phyloP scores from a whole-genome alignment of 1,284 basidiomycete genomes.

The Grifola frondosa region DNA sequence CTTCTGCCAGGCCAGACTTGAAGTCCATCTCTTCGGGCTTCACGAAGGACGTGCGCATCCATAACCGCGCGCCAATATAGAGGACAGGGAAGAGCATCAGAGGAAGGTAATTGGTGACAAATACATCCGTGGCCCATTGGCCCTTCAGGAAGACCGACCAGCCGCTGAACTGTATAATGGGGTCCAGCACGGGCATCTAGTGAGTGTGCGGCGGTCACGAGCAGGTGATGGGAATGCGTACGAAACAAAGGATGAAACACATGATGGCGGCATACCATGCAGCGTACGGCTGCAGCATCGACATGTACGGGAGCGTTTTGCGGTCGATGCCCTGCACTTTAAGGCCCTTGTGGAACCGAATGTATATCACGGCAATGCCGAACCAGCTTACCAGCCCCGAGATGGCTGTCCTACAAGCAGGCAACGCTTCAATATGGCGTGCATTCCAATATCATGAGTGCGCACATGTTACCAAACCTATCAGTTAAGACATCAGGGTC shows the following conservation, averaged over 20 bases:
- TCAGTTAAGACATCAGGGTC: neutral
- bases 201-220: neutral
- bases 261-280: slow-evolving; percentile 63
- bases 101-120: slow-evolving; percentile 81
- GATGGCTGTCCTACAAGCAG: slow-evolving; percentile 44
- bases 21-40: slow-evolving; percentile 77
- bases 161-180: slow-evolving; percentile 74
- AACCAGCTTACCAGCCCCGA: slow-evolving; percentile 81
- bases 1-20: slow-evolving; percentile 63
- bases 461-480: slow-evolving; percentile 76
- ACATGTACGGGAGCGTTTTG: slow-evolving; percentile 61
- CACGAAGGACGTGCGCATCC: slow-evolving; percentile 47
- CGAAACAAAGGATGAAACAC: slow-evolving; percentile 65
- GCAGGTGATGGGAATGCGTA: too few species aligned
- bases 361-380: slow-evolving; percentile 77
- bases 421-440: neutral
- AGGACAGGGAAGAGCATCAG: slow-evolving; percentile 72
- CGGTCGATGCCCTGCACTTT: slow-evolving; percentile 75
- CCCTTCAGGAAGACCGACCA: slow-evolving; percentile 75
- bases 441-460: too few species aligned
- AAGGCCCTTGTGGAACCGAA: slow-evolving; percentile 77
- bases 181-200: too few species aligned
- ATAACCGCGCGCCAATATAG: slow-evolving; percentile 59
- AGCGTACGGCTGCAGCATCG: slow-evolving; percentile 65
- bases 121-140: slow-evolving; percentile 57